Evolutionary conservation across 2,329 filamentous ascomycete genomes (phyloP), one percentile per base, ranked within the genome.

Genomic region (Pezicula rhizophila): DNA sequence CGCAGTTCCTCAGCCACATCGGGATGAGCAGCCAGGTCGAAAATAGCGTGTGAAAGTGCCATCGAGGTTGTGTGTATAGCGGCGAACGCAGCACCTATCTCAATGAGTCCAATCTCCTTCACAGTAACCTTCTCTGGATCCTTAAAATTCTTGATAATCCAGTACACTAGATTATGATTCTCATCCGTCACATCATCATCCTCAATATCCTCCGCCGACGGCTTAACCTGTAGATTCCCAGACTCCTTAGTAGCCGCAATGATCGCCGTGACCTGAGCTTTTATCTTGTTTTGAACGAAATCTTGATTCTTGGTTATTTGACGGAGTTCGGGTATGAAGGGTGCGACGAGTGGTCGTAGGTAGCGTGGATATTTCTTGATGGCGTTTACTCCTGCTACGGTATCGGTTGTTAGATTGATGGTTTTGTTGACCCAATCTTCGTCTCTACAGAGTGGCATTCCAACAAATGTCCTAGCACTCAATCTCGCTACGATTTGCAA

Each of bases 401-500:
- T 48, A 38, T 57, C 53, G 14, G 37, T 49, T 14, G 58, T 50
- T 41, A 53, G 53, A 25, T 52, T 34, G 18, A 58, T 57, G 6
- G 50, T 52, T 5, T 49, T 44, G 11, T 56, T 25, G 2, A 58
- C n/a, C 57, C 57, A 59, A n/a, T 54, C 49, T 20, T 55, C 51
- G 39, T 57, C 34, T 15, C 50, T 15, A 38, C 47, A 72, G 0
- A 74, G 59, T 10, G 66, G 63, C 10, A 62, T 40, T 1, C 71
- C 71, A 28, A 74, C 65, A 25, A 74, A 62, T 53, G 70, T 65
- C 14, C 67, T 65, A 50, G 71, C 73, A 31, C 65, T 66, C 12
- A 69, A 53, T 4, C 61, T 57, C 3, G 68, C 63, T 6, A 72
- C 62, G 33, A 70, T 63, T 5, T 57, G 51, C 55, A 65, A 58